Evolutionary conservation across 2,329 filamentous ascomycete species (phyloP), one percentile per base, ranked within the genome.

Genomic region (Fusarium hainanense): DNA sequence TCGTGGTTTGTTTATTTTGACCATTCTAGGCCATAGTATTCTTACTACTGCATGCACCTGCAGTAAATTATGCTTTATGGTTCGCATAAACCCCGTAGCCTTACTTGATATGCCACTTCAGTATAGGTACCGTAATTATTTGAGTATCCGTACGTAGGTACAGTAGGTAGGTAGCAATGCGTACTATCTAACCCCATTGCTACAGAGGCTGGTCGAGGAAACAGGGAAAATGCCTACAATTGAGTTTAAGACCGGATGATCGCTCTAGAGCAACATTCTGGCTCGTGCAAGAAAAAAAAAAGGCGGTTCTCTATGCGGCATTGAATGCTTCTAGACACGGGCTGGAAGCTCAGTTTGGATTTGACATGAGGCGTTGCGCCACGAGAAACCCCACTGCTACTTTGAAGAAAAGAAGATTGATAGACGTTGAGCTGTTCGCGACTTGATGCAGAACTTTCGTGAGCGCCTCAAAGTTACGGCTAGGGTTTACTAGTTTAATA

Each of bases 291-390:
- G 20, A 40, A 10, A 30, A 30, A 30, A 28, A 25, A 28, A 25
- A 23, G 46, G 54, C 54, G 44, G 54, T 21, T 47, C 50, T 49
- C 27, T 30, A 58, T 52, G 55, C 32, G 52, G 42, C 42, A 34
- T 60, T 46, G 37, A 42, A 54, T 54, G 54, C 55, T 67, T 70
- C 32, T 23, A 55, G 54, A 54, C 40, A 56, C 44, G 69, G 63
- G 69, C 63, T 72, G 66, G 58, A 58, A 68, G 56, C 55, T 65
- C 66, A 70, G 66, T 46, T 57, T 58, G 48, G n/a, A 49, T 20
- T 32, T 60, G 40, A 44, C 52, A 58, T 44, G 49, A 60, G 49
- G 62, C 62, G 55, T 46, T 54, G 34, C 55, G 52, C 65, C 56
- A 40, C 55, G 42, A 23, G 18, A 30, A 54, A 43, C 50, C 52